A percentile compares a stretch with the other conserved stretches of the same genome.
These are phyloP conservation scores for Chlamydomonas applanata DNA, from an alignment of 139 green algal species.

Conservation along the genomic window DNA sequence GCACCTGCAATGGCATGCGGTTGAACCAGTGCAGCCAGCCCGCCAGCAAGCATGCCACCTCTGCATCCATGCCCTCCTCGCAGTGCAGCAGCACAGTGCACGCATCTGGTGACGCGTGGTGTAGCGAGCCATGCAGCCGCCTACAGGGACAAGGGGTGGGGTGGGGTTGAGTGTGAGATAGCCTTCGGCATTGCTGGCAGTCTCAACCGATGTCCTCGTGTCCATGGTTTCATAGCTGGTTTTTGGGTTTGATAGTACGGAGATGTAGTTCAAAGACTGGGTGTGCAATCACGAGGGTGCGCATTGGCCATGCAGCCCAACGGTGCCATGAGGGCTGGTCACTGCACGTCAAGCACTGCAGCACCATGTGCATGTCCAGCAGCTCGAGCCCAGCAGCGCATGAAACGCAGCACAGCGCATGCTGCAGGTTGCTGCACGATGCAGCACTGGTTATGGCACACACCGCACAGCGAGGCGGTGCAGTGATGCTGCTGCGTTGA, in stretches of 20 bases:
- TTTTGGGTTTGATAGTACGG: no score
- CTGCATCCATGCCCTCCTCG: constrained; percentile 25
- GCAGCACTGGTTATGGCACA: no score
- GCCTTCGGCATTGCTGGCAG: no score
- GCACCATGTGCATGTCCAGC: not conserved
- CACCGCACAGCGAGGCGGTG: constrained; percentile 38
- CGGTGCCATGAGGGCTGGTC: no score
- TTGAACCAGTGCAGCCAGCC: constrained; percentile 61
- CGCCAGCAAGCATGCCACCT: constrained; percentile 50
- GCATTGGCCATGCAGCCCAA: no score
- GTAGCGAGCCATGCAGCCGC: constrained; percentile 6
- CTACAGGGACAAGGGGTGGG: constrained; percentile 1
- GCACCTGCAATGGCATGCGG: constrained; percentile 42
- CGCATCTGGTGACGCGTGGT: constrained; percentile 7
- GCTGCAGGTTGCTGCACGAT: not conserved
- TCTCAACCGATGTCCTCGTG: no score
- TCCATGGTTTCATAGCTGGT: no score
- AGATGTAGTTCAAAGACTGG: no score
- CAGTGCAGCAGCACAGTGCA: constrained; percentile 51
- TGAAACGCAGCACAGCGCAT: not conserved
- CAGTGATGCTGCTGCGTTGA: constrained; percentile 33
- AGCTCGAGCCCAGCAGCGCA: not conserved
- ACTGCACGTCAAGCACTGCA: not conserved
- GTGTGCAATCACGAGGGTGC: no score
- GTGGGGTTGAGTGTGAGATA: no score